Conservation (phyloP, 2,329 filamentous ascomycete species). For the Thyridium curvatum region DNA sequence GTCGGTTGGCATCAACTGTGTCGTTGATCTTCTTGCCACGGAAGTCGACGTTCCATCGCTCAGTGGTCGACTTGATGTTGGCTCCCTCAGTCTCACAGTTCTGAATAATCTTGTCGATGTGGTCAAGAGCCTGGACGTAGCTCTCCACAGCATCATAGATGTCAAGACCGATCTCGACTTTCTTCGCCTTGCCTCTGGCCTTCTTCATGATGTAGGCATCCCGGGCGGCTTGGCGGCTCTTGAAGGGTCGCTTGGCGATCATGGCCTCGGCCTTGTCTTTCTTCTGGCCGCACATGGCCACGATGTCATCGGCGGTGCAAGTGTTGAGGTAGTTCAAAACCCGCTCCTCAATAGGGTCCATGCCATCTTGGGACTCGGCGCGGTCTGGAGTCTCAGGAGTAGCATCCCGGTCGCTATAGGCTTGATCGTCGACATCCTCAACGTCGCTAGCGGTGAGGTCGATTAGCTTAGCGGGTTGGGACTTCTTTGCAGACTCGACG, state of each 20-base stretch:
- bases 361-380: conserved; percentile 1
- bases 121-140: conserved; percentile 74
- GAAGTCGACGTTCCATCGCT: conserved; percentile 41
- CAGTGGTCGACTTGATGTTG: conserved; percentile 37
- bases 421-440: conserved; percentile 4
- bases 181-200: conserved; percentile 35
- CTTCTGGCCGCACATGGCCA: conserved; percentile 68
- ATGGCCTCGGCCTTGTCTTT: conserved; percentile 64
- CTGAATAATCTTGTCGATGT: conserved; percentile 75
- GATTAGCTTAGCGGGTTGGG: conserved; percentile 4
- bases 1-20: conserved; percentile 4
- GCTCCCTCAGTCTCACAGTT: conserved; percentile 69
- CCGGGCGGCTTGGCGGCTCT: conserved; percentile 57
- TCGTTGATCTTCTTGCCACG: conserved; percentile 32
- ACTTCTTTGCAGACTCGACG: conserved; percentile 8
- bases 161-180: conserved; percentile 44
- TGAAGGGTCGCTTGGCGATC: conserved; percentile 70
- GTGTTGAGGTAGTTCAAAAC: conserved; percentile 80
- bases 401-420: conserved; percentile 5
- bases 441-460: conserved; percentile 28
- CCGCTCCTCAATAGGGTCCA: conserved; percentile 19
- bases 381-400: conserved; percentile 4
- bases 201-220: conserved; percentile 49
- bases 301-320: conserved; percentile 67
- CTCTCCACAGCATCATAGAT: conserved; percentile 51